Conservation (phyloP, 2,329 filamentous ascomycete genomes). For the Microdochium bolleyi region DNA sequence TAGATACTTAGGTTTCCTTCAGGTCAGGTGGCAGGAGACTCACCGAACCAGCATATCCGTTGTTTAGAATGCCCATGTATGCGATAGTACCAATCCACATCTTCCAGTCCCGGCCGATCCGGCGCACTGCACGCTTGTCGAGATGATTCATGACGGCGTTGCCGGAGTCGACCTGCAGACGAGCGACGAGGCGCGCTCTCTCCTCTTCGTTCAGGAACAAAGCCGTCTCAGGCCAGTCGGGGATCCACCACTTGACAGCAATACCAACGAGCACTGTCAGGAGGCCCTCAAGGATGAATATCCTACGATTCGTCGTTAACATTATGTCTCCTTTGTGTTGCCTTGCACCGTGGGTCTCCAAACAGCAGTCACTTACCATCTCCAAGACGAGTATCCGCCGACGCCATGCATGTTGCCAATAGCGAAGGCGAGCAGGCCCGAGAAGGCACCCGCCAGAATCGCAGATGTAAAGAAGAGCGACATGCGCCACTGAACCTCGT, state of each 20-base stretch:
- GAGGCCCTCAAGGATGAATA: constrained; percentile 20
- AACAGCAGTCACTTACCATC: too few species aligned
- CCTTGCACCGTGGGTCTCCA: too few species aligned
- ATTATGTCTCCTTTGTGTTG: too few species aligned
- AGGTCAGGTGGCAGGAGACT: constrained; percentile 43
- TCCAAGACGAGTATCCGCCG: constrained; percentile 24
- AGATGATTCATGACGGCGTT: constrained; percentile 9
- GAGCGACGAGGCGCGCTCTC: constrained; percentile 11
- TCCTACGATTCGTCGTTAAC: too few species aligned
- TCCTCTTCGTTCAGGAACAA: constrained; percentile 29
- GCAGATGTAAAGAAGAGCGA: constrained; percentile 13
- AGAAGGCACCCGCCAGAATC: constrained; percentile 11
- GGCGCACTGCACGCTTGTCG: constrained; percentile 11
- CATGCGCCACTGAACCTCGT: constrained; percentile 18
- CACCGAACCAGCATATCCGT: constrained; percentile 30
- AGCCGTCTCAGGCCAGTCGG: constrained; percentile 31
- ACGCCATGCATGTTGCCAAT: constrained; percentile 26
- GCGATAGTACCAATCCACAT: constrained; percentile 22
- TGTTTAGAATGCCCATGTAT: constrained; percentile 32
- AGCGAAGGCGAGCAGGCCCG: constrained; percentile 20
- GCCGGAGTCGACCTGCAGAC: constrained; percentile 7
- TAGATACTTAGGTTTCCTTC: too few species aligned
- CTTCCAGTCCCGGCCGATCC: constrained; percentile 31
- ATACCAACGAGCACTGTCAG: constrained; percentile 15
- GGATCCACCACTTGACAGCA: constrained; percentile 28